Conservation (phyloP, 2,329 filamentous ascomycete species). For the Paraconiothyrium brasiliense region DNA sequence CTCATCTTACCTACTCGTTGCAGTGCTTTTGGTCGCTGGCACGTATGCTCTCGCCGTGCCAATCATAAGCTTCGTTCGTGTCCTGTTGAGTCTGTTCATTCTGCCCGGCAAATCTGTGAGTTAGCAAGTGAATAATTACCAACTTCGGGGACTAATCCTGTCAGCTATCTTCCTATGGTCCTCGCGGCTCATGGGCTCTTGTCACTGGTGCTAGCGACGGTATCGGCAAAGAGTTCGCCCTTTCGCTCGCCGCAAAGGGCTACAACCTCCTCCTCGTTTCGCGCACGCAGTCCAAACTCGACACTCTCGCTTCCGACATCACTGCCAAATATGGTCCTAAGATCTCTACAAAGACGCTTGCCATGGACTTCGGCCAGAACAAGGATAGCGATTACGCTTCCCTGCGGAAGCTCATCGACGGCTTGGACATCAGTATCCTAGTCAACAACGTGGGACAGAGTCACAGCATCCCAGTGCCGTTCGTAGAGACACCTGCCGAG, state of each 20-base stretch:
- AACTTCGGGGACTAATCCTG: constrained; percentile 11
- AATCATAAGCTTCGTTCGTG: constrained; percentile 57
- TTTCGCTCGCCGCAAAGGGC: constrained; percentile 87
- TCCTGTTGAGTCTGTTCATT: constrained; percentile 60
- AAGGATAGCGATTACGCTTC: constrained; percentile 80
- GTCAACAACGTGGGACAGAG: constrained; percentile 98
- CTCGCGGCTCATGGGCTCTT: constrained; percentile 91
- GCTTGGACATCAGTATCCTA: constrained; percentile 83
- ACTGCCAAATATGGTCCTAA: constrained; percentile 70
- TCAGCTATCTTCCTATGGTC: constrained; percentile 85
- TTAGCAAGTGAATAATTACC: constrained; percentile 7
- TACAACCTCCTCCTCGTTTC: constrained; percentile 97
- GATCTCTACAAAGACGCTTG: constrained; percentile 78
- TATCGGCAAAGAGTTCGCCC: constrained; percentile 93
- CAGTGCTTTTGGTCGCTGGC: constrained; percentile 41
- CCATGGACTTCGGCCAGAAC: constrained; percentile 92
- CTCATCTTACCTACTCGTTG: constrained; percentile 39
- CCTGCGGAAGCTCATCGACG: constrained; percentile 73
- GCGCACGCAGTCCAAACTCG: constrained; percentile 92
- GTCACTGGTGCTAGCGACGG: constrained; percentile 96
- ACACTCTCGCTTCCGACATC: constrained; percentile 78
- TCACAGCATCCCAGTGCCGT: constrained; percentile 91
- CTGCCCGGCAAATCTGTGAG: constrained; percentile 59
- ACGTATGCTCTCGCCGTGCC: constrained; percentile 42
- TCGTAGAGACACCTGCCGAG: constrained; percentile 77